These are phyloP conservation scores for Cruciata laevipes DNA, from an alignment of 257 asterid genomes.

Conservation along the genomic window DNA sequence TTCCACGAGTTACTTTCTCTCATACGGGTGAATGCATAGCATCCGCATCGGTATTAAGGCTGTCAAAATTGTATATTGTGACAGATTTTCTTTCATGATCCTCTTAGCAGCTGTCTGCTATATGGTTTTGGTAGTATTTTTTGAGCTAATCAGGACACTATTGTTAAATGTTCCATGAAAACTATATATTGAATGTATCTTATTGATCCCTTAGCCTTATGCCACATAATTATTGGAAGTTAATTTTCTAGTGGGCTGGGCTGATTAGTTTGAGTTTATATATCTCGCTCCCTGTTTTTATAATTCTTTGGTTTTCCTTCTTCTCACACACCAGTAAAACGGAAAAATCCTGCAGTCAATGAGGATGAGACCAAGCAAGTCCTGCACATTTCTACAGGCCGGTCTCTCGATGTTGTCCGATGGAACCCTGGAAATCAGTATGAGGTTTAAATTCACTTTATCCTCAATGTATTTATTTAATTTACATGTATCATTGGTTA, in stretches of 20 bases:
- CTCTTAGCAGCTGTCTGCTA: not conserved
- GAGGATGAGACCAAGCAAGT: conserved; percentile 78
- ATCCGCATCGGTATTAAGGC: not conserved
- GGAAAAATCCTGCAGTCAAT: conserved; percentile 28
- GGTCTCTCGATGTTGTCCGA: conserved; percentile 70
- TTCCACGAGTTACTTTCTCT: not conserved
- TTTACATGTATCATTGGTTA: not conserved
- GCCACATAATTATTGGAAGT: not conserved
- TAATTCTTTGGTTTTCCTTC: not conserved
- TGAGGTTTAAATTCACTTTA: conserved; percentile 47
- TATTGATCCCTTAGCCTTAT: not conserved
- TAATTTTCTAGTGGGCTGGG: not conserved
- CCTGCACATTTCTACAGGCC: conserved; percentile 52
- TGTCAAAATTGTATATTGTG: not conserved
- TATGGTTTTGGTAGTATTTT: not conserved
- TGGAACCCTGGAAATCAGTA: conserved; percentile 87
- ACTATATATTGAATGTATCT: not conserved
- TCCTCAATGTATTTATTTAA: conserved; percentile 14
- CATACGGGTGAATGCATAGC: not conserved
- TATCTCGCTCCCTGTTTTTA: not conserved
- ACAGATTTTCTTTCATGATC: not conserved
- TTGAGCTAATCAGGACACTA: not conserved
- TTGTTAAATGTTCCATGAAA: not conserved
- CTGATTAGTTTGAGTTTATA: not conserved
- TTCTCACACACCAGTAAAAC: conserved; percentile 12